Evolutionary conservation across 345 rosid genomes (phyloP).

Genomic region (Stellera chamaejasme): DNA sequence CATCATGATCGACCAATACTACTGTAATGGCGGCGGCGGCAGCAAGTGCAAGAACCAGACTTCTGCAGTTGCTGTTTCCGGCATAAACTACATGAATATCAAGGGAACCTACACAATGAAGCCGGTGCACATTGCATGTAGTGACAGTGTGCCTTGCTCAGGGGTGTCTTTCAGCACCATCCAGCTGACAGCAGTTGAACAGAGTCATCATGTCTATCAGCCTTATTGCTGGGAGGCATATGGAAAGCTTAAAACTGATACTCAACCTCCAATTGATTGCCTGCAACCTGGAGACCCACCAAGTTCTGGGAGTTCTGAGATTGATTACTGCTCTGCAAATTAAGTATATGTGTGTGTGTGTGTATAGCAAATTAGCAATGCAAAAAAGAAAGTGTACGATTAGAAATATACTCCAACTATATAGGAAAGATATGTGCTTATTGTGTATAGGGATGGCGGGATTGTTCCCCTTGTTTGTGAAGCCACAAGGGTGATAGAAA

Average conservation of each 20-base stretch:
- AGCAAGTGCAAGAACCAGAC: slow-evolving; percentile 51
- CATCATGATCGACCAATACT: slow-evolving; percentile 80
- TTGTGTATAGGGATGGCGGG: too few relatives aligned
- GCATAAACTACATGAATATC: slow-evolving; percentile 56
- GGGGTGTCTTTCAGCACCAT: slow-evolving; percentile 51
- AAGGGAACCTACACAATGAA: slow-evolving; percentile 65
- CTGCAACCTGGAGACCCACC: slow-evolving; percentile 42
- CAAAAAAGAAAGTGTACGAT: neutral
- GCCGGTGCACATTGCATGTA: slow-evolving; percentile 74
- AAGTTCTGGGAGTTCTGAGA: slow-evolving; percentile 16
- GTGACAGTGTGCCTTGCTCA: slow-evolving; percentile 71
- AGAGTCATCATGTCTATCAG: slow-evolving; percentile 17
- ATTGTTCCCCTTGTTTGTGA: neutral
- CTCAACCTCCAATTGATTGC: slow-evolving; percentile 60
- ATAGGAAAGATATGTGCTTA: too few relatives aligned
- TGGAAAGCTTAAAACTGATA: slow-evolving; percentile 57
- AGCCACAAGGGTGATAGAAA: neutral
- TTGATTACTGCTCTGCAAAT: slow-evolving; percentile 35
- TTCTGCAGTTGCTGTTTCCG: slow-evolving; percentile 72
- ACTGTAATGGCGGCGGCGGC: slow-evolving; percentile 41
- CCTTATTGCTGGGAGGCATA: slow-evolving; percentile 79
- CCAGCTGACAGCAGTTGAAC: slow-evolving; percentile 42
- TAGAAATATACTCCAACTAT: too few relatives aligned
- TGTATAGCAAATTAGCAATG: too few relatives aligned
- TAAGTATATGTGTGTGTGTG: too few relatives aligned